phyloP scores from a whole-genome alignment of 2,329 filamentous ascomycete species.

The Biscogniauxia mediterranea region DNA sequence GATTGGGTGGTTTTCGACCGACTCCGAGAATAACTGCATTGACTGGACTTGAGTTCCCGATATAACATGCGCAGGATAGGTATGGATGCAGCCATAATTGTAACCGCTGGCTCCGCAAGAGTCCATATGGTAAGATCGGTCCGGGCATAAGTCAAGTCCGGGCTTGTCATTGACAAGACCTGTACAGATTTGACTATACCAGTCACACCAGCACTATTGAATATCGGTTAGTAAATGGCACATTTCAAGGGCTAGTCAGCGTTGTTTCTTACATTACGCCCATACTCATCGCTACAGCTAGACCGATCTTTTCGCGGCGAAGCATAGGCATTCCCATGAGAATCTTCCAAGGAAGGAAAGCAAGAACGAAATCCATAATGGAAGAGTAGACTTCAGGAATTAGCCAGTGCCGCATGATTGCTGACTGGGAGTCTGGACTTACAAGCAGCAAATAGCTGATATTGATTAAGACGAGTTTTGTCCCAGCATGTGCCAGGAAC shows the following conservation, averaged over 20 bases:
- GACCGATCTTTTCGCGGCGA: constrained; percentile 34
- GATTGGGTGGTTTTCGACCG: constrained; percentile 18
- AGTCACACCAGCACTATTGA: constrained; percentile 28
- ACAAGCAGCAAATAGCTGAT: constrained; percentile 35
- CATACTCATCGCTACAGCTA: constrained; percentile 37
- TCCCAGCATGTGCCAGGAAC: constrained; percentile 34
- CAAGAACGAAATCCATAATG: constrained; percentile 34
- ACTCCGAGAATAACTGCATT: constrained; percentile 26
- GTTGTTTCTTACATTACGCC: constrained; percentile 30
- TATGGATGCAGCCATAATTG: constrained; percentile 37
- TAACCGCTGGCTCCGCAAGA: constrained; percentile 34
- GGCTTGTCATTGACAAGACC: constrained; percentile 32
- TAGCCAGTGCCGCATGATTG: constrained; percentile 1
- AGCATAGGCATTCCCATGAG: constrained; percentile 34
- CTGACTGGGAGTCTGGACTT: neutral
- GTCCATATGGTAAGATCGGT: constrained; percentile 38
- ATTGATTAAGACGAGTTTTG: constrained; percentile 23
- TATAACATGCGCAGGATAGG: constrained; percentile 37
- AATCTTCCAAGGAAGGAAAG: constrained; percentile 35
- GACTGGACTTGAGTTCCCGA: constrained; percentile 32
- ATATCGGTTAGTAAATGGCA: neutral
- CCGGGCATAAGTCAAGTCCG: constrained; percentile 35
- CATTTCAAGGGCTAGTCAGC: neutral
- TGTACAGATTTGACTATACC: constrained; percentile 36
- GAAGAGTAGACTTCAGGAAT: constrained; percentile 32